Conservation (phyloP, 228 moss, liverwort and hornwort genomes). For the Sphagnum magellanicum region DNA sequence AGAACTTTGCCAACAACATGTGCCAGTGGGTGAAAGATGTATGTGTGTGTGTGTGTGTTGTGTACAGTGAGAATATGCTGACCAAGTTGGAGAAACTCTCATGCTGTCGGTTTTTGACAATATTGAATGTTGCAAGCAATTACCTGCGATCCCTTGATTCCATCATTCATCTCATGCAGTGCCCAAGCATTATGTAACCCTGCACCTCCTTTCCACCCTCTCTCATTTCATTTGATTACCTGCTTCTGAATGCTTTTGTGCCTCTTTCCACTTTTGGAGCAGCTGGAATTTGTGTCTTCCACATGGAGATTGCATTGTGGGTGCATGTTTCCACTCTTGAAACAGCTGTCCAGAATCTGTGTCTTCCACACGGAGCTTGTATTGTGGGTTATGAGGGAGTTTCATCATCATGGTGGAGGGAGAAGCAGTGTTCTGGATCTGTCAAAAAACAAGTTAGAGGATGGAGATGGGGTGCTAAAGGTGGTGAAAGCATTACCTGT, state of each 20-base stretch:
- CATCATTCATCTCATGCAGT: conserved; percentile 43
- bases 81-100: conserved; percentile 52
- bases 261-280: too few relatives aligned
- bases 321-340: too few relatives aligned
- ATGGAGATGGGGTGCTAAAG: conserved; percentile 44
- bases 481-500: conserved; percentile 35
- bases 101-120: conserved; percentile 45
- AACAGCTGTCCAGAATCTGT: too few relatives aligned
- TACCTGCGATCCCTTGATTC: conserved; percentile 43
- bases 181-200: conserved; percentile 40
- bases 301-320: too few relatives aligned
- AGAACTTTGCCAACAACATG: too few relatives aligned
- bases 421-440: conserved; percentile 51
- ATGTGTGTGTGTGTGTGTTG: neutral
- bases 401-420: neutral
- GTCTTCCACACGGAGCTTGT: neutral
- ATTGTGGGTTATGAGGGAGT: neutral
- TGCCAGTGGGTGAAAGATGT: too few relatives aligned
- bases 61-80: conserved; percentile 56
- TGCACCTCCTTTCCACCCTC: neutral
- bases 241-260: too few relatives aligned
- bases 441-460: conserved; percentile 65
- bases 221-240: neutral
- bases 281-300: too few relatives aligned
- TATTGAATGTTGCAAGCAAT: conserved; percentile 59